phyloP scores from a whole-genome alignment of 2,329 filamentous ascomycete genomes.

The Paecilomyces dactylethromorphus region DNA sequence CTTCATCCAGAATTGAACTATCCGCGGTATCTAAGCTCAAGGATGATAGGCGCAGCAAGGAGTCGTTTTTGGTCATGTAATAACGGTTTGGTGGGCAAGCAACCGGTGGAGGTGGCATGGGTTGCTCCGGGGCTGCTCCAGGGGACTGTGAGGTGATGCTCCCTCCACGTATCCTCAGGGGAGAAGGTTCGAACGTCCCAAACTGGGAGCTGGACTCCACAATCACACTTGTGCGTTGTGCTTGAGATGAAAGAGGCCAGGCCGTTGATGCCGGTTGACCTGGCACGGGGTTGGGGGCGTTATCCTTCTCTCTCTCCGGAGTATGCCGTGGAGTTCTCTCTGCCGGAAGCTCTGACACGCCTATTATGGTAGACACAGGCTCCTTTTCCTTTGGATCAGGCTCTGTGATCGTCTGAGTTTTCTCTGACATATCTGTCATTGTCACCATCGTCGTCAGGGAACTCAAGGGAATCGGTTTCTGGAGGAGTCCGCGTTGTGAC shows the following conservation, averaged over 20 bases:
- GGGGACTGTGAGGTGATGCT: constrained; percentile 28
- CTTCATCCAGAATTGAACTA: constrained; percentile 32
- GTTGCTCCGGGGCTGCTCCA: constrained; percentile 27
- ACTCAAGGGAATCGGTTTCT: constrained; percentile 19
- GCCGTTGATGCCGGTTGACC: constrained; percentile 18
- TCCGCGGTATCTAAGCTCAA: constrained; percentile 32
- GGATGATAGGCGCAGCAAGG: constrained; percentile 26
- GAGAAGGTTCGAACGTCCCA: constrained; percentile 15
- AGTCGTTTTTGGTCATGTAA: constrained; percentile 28
- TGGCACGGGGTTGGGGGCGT: constrained; percentile 1
- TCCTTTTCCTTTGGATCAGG: constrained; percentile 22
- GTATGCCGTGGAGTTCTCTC: constrained; percentile 31
- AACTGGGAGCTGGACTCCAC: constrained; percentile 17
- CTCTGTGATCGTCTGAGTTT: constrained; percentile 10
- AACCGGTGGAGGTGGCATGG: constrained; percentile 28
- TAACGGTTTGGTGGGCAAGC: constrained; percentile 24
- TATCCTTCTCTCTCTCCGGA: constrained; percentile 19
- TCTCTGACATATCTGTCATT: constrained; percentile 11
- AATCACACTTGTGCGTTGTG: constrained; percentile 16
- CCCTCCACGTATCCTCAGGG: constrained; percentile 18
- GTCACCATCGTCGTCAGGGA: constrained; percentile 28
- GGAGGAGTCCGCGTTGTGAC: constrained; percentile 23
- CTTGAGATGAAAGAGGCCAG: constrained; percentile 23
- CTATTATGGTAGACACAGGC: constrained; percentile 27
- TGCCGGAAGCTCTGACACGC: constrained; percentile 25